phyloP scores from a whole-genome alignment of 2,329 filamentous ascomycete genomes.

The Orbilia oligospora region DNA sequence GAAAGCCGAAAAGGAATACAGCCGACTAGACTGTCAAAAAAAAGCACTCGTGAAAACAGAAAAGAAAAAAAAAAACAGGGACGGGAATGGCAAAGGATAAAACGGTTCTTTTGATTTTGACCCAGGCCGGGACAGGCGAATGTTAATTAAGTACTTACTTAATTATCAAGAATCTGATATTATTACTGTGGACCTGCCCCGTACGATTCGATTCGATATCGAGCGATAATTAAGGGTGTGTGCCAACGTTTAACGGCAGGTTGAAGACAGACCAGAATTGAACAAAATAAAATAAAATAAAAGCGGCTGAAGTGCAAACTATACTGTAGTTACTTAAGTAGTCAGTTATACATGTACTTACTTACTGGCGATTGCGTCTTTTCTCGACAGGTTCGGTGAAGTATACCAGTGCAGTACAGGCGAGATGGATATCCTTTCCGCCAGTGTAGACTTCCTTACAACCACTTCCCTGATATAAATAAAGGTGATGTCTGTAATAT shows the following conservation, averaged over 20 bases:
- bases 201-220: neutral
- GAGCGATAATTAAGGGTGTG: neutral
- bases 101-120: too few relatives aligned
- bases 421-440: slow-evolving; percentile 11
- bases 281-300: too few relatives aligned
- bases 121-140: too few relatives aligned
- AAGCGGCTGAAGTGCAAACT: slow-evolving; percentile 38
- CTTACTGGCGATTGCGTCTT: slow-evolving; percentile 34
- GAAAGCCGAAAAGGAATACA: slow-evolving; percentile 16
- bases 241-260: neutral
- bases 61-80: slow-evolving; percentile 2
- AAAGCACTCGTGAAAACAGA: neutral
- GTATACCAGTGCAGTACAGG: neutral
- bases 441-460: neutral
- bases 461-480: too few relatives aligned
- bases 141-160: too few relatives aligned
- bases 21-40: slow-evolving; percentile 1
- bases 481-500: neutral
- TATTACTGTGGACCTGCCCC: neutral
- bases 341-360: too few relatives aligned
- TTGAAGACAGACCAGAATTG: too few relatives aligned
- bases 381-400: too few relatives aligned
- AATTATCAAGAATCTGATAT: too few relatives aligned
- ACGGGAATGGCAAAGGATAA: slow-evolving; percentile 19
- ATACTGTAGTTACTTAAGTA: too few relatives aligned